Base-by-base conservation (phyloP, 352 stramenopile genomes). In the Phytophthora pseudosyringae region DNA sequence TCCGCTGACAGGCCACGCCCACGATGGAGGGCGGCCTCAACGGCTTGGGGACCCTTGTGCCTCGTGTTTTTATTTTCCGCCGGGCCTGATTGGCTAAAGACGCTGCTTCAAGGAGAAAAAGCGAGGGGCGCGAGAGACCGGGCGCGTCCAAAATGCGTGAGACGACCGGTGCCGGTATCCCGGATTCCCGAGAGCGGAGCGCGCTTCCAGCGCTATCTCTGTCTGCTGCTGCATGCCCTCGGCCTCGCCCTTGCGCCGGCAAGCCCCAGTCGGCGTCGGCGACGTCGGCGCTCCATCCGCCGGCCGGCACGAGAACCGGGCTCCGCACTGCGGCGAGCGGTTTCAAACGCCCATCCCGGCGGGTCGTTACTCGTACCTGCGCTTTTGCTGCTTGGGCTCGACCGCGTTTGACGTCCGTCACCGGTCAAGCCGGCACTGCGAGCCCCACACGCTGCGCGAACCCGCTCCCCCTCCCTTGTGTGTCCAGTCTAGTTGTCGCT, bases 1-100 rank as follows among this genome's bases (percentile, higher is more conserved):
- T n/a, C n/a, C n/a, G n/a, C n/a, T n/a, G n/a, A n/a, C n/a, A n/a
- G n/a, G n/a, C n/a, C 21, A 21, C 21, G 21, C 21, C 21, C 21
- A 21, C 21, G 21, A 21, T 21, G 21, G 21, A 1, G 1, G 21
- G 21, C 21, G 21, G 28, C 48, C 55, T 48, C 48, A 69, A 55
- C 54, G 55, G 47, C 68, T 56, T 57, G 28, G 28, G 33, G 48
- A 44, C 38, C 28, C 12, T 38, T 47, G 18, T 46, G 40, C 36
- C 21, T 46, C 11, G n/a, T 59, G 18, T 16, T 63, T 73, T 73
- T 73, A 73, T 63, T 64, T 61, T 63, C 63, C 29, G 10, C 28
- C 11, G 5, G 41, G 47, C 57, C 25, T 69, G 61, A 73, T 73
- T 73, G 65, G 65, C 55, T 69, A 47, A 48, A 52, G 16, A 68